Conservation (phyloP, 23 red algal species). For the Gracilaria vermiculophylla region DNA sequence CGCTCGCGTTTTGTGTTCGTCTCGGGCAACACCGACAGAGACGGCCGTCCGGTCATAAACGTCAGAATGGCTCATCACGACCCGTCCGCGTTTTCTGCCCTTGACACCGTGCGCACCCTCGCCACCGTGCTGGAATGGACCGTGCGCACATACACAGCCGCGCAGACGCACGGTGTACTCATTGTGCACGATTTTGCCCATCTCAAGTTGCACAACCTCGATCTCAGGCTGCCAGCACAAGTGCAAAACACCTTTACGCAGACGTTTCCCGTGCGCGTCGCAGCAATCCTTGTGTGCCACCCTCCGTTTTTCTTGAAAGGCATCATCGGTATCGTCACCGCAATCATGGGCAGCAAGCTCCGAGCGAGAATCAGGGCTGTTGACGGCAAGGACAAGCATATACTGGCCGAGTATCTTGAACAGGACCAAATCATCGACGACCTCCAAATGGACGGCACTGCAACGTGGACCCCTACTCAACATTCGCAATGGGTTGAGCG, state of each 20-base stretch:
- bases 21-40: background rate
- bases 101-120: constrained; percentile 29
- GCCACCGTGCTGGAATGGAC: constrained; percentile 26
- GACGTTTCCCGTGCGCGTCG: constrained; percentile 34
- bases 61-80: constrained; percentile 9
- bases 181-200: constrained; percentile 17
- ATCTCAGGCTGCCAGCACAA: background rate
- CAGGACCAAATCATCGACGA: constrained; percentile 11
- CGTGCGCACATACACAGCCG: constrained; percentile 17
- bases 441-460: constrained; percentile 29
- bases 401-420: constrained; percentile 8
- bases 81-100: constrained; percentile 9
- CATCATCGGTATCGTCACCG: background rate
- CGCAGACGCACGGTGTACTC: constrained; percentile 41
- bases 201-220: constrained; percentile 28
- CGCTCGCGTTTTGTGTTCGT: background rate
- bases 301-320: constrained; percentile 19
- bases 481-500: constrained; percentile 35
- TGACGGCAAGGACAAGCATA: constrained; percentile 7
- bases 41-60: constrained; percentile 24
- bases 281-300: constrained; percentile 22
- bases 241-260: constrained; percentile 31
- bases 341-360: constrained; percentile 20
- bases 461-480: background rate
- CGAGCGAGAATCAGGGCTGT: constrained; percentile 4